Conservation (phyloP, 345 rosid genomes). For the Sonneratia caseolaris region DNA sequence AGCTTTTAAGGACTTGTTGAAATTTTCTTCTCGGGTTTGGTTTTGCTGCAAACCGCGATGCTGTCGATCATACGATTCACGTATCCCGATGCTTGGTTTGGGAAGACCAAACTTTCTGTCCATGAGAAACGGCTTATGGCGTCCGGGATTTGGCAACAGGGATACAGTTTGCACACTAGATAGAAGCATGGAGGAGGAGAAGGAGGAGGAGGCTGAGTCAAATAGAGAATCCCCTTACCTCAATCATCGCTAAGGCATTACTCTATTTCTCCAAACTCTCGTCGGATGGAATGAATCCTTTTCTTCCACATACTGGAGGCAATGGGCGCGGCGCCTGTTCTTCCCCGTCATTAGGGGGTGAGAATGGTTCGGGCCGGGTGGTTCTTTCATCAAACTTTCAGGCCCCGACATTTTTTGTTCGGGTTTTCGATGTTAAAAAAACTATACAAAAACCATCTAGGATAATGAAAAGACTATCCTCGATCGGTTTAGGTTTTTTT, state of each 20-base stretch:
- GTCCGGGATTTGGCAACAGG: not conserved
- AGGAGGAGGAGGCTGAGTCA: no score
- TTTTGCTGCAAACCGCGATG: not conserved
- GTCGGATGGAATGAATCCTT: not conserved
- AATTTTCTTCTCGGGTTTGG: not conserved
- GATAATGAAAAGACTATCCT: no score
- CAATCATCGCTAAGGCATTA: not conserved
- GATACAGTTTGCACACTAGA: not conserved
- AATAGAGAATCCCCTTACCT: not conserved
- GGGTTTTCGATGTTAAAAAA: no score
- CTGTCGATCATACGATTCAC: not conserved
- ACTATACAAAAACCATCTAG: no score
- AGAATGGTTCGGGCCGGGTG: no score
- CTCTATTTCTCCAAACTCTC: not conserved
- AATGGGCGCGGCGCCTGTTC: not conserved
- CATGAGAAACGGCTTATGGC: not conserved
- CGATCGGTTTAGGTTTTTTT: no score
- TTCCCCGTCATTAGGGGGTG: constrained; percentile 3
- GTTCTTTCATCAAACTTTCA: no score
- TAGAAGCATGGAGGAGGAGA: not conserved
- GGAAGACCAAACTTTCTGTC: not conserved
- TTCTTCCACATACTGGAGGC: not conserved
- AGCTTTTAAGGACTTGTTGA: not conserved
- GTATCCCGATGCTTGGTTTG: not conserved
- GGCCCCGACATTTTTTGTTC: no score